Base-by-base conservation (phyloP, 768 basidiomycete genomes). In the Xerocomellus amylosporus region DNA sequence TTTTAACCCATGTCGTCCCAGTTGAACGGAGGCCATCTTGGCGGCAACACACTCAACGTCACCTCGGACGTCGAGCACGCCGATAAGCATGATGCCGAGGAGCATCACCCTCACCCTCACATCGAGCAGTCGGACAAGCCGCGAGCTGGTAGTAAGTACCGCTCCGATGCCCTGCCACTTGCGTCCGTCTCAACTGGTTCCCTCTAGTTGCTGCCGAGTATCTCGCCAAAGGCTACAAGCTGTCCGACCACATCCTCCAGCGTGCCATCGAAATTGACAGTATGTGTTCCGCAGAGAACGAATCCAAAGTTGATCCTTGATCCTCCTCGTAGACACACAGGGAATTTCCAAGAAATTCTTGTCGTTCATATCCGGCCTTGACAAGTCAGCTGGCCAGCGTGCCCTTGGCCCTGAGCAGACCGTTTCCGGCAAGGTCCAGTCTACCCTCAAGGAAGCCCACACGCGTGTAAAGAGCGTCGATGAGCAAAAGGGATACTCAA, bases 41-140 rank as follows among this genome's bases (percentile, higher is more conserved):
- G 91, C 58, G 88, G 87, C 22, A 69, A 80, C 6, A 78, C 77
- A 12, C 75, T 98, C 38, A 71, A 73, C 10, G 92, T 98, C 49
- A 80, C 84, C 8, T 88, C 89, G 15, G 86, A 90, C 15, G 72
- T 72, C 2, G 80, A 77, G 24, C 85, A 86, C 57, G 68, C 75
- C 15, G 84, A 85, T 48, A 80, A 84, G 19, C 75, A 77, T 12
- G 76, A 80, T 26, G 48, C 61, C 15, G 70, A 75, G 9, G 68
- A 73, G 8, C 70, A 73, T 8, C 70, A 73, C 22, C 40, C 66
- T 64, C 70, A 73, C 22, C 39, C 66, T 64, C 51, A 72, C 75
- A 4, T 90, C 63, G 84, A 88, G 15, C 94, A 97, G 73, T 80
- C 85, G 37, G 93, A 96, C 72, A 99, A 99, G 75, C 96, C 96